Percentiles rank a stretch among this genome's conserved stretches.
Conservation (phyloP, 1,139 yeast species). For the Candida albicans region DNA sequence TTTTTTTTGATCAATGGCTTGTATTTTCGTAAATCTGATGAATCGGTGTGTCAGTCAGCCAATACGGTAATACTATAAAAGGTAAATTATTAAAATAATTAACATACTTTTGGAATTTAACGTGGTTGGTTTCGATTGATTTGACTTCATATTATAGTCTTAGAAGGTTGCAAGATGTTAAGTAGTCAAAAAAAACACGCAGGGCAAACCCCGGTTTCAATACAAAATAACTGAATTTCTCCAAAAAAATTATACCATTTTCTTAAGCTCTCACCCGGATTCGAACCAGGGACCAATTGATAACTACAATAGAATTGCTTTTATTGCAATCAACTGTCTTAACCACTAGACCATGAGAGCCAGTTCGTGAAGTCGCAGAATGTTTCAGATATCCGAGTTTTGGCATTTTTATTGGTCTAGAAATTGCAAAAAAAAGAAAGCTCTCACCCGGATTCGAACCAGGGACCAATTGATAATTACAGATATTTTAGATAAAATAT, state of each 20-base stretch:
- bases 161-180: not conserved
- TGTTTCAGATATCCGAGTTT: not conserved
- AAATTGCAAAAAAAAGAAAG: constrained; percentile 4
- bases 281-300: constrained; percentile 13
- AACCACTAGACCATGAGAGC: constrained; percentile 11
- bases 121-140: not conserved
- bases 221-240: not conserved
- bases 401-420: not conserved
- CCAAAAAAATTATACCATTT: not conserved
- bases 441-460: constrained; percentile 13
- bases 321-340: constrained; percentile 10
- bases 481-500: not conserved
- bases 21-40: constrained; percentile 1
- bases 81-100: not conserved
- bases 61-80: no score
- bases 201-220: not conserved
- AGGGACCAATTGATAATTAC: constrained; percentile 11
- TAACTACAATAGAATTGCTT: not conserved
- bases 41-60: not conserved
- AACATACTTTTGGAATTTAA: not conserved
- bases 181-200: not conserved
- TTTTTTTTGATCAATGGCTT: constrained; percentile 4
- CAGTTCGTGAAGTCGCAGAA: not conserved
- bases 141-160: no score
- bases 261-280: constrained; percentile 9